These are phyloP conservation scores for Jaapia argillacea DNA, from an alignment of 768 basidiomycete genomes.

Conservation along the genomic window DNA sequence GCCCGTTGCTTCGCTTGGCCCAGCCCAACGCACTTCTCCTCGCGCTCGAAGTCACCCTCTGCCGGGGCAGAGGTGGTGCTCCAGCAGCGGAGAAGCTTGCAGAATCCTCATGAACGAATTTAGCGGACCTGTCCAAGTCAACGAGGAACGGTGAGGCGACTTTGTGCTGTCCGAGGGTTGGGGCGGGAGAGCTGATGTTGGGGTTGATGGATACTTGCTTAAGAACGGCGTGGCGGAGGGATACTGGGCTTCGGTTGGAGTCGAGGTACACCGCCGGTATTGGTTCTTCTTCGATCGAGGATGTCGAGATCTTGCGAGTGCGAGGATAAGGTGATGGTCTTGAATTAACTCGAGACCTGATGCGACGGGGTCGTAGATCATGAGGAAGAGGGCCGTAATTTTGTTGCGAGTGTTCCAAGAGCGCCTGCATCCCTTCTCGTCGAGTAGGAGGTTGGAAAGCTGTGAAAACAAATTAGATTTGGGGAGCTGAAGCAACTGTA, in stretches of 20 bases:
- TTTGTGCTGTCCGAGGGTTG: conserved; percentile 30
- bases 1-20: conserved; percentile 49
- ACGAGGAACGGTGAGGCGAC: conserved; percentile 31
- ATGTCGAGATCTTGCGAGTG: conserved; percentile 33
- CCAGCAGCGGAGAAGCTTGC: conserved; percentile 18
- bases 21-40: conserved; percentile 51
- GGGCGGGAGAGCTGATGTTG: conserved; percentile 26
- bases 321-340: conserved; percentile 67
- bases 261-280: conserved; percentile 10
- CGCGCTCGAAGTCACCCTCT: conserved; percentile 44
- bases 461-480: conserved; percentile 17
- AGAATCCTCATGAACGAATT: conserved; percentile 15
- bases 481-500: not conserved
- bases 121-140: conserved; percentile 27
- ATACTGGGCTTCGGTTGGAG: conserved; percentile 6
- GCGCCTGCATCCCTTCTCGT: conserved; percentile 57
- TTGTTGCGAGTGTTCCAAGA: conserved; percentile 64
- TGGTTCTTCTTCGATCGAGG: conserved; percentile 28
- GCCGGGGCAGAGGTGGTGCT: conserved; percentile 26
- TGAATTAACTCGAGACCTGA: conserved; percentile 60
- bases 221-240: conserved; percentile 22
- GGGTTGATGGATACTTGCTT: conserved; percentile 33
- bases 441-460: conserved; percentile 65
- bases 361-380: conserved; percentile 51
- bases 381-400: conserved; percentile 67